Percentiles rank a stretch among this genome's conserved stretches.
These are phyloP conservation scores for Calycina herbarum DNA, from an alignment of 2,329 filamentous ascomycete species.

Conservation along the genomic window DNA sequence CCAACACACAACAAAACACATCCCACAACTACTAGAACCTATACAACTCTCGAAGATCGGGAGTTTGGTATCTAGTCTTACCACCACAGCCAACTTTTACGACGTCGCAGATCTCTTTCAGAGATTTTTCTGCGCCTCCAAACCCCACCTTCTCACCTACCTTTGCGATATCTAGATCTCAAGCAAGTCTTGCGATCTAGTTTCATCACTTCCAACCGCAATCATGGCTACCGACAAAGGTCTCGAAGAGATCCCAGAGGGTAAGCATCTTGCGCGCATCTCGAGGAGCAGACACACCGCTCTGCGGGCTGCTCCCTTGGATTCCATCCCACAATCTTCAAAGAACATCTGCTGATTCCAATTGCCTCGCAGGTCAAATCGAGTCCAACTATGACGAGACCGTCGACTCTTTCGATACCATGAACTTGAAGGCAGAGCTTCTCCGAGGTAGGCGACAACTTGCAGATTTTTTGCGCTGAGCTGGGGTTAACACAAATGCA, in stretches of 20 bases:
- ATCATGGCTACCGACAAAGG: conserved; percentile 97
- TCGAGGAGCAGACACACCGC: conserved; percentile 28
- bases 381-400: conserved; percentile 99
- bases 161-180: conserved; percentile 57
- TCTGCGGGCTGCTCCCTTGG: conserved; percentile 5
- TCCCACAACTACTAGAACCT: conserved; percentile 34
- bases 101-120: conserved; percentile 35
- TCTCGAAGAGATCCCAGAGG: conserved; percentile 96
- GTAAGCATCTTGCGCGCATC: conserved; percentile 53
- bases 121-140: conserved; percentile 34
- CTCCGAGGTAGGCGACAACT: conserved; percentile 71
- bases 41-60: conserved; percentile 41
- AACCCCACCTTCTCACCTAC: conserved; percentile 30
- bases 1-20: conserved; percentile 23
- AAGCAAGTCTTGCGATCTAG: conserved; percentile 78
- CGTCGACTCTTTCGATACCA: conserved; percentile 97
- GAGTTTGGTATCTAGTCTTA: conserved; percentile 52
- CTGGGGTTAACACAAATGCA: conserved; percentile 30
- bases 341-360: conserved; percentile 28
- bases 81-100: conserved; percentile 25
- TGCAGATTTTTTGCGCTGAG: conserved; percentile 15
- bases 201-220: conserved; percentile 58
- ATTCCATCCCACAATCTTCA: conserved; percentile 8
- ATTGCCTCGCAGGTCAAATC: conserved; percentile 74
- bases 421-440: conserved; percentile 95